These are phyloP conservation scores for Termitomyces sp. DNA, from an alignment of 1,284 basidiomycete genomes.

Conservation along the genomic window DNA sequence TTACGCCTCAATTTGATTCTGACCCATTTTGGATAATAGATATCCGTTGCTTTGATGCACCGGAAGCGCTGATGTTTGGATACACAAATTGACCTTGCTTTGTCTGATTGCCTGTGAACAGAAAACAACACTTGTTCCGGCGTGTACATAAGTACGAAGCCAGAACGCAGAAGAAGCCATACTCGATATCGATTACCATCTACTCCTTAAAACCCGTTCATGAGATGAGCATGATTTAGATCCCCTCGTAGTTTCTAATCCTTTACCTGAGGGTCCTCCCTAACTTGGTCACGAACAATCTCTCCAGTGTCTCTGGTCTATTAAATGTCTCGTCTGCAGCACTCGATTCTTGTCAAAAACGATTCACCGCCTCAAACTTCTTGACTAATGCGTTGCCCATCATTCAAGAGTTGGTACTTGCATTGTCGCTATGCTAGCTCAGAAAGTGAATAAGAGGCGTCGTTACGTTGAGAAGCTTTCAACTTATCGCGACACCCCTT, in stretches of 20 bases:
- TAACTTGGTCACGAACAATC: neutral
- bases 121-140: neutral
- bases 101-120: neutral
- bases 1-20: neutral
- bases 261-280: neutral
- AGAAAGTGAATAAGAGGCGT: slow-evolving; percentile 9
- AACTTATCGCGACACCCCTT: neutral
- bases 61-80: neutral
- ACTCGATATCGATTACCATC: neutral
- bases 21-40: neutral
- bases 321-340: neutral
- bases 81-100: neutral
- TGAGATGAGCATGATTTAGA: neutral
- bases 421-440: neutral
- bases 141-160: neutral
- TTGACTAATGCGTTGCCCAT: neutral
- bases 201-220: neutral
- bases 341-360: neutral
- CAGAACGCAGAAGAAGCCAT: neutral
- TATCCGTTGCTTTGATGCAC: neutral
- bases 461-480: neutral
- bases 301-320: neutral
- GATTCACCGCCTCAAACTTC: neutral
- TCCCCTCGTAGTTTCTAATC: neutral
- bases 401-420: slow-evolving; percentile 7